Evolutionary conservation across 345 rosid genomes (phyloP), one percentile per base, ranked within the genome.

Genomic region (Microthlaspi erraticum): DNA sequence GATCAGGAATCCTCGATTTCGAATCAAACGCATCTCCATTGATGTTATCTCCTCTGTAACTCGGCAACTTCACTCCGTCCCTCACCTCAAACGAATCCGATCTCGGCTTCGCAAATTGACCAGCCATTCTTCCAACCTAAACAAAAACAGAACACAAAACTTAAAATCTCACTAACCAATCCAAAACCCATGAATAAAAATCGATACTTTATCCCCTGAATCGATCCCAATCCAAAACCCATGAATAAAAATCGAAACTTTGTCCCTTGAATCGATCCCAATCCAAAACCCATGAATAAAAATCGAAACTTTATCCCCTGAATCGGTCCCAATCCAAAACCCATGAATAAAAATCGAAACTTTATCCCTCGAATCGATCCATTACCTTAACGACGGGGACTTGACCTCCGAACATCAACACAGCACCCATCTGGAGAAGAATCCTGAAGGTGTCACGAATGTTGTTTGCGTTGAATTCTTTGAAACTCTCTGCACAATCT

Each of bases 81-180:
- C 72, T 87, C 79, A 81, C 92, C 83, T 87, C 92, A 39, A 83
- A 82, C 7, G 83, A 39, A 1, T 87, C 90, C 7, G 92, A 87
- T 72, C 92, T 85, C 12, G 92, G 92, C 66, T 87, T 87, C 3
- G 89, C 92, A 75, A 87, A 87, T 55, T 87, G 89, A 34, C 92
- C 92, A 1, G 92, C 92, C 92, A 87, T 87, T 71, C 92, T 87
- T 29, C 92, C 90, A 65, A 87, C 86, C 92, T 87, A 12, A 4
- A 53, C 0, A 10, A n/a, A 32, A n/a, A 34, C 20, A 13, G 3
- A 7, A 16, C 20, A n/a, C 6, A 56, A 43, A 44, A 13, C 11
- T 31, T 45, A 69, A n/a, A 68, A 36, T 23, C 49, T 62, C 10
- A 45, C 5, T 4, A 49, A 39, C 1, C 29, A 19, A 11, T 10